phyloP scores from a whole-genome alignment of 257 asterid genomes.

The Perilla frutescens region DNA sequence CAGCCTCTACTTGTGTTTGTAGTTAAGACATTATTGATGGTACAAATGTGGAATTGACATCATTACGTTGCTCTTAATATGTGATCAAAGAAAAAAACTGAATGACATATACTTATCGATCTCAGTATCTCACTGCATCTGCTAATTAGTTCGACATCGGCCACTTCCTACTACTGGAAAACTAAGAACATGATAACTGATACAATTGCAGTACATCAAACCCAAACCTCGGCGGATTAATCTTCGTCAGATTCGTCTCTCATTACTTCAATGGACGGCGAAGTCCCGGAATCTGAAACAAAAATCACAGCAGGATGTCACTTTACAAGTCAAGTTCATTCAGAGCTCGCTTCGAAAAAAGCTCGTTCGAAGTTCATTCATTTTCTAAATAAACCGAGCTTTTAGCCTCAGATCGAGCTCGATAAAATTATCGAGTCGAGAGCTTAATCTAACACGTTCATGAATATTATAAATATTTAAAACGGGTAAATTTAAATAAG shows the following conservation, averaged over 20 bases:
- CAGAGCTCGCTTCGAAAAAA: no score
- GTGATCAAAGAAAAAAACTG: neutral
- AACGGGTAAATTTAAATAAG: no score
- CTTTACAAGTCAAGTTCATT: no score
- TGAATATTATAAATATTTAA: no score
- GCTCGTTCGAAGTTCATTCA: no score
- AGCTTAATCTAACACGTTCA: no score
- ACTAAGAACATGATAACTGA: neutral
- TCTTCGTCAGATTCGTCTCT: no score
- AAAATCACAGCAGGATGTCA: constrained; percentile 3
- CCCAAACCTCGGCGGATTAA: neutral
- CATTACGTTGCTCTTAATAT: neutral
- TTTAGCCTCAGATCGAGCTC: no score
- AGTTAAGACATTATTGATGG: neutral
- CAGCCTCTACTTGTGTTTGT: no score
- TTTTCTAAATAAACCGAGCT: neutral
- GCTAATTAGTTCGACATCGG: neutral
- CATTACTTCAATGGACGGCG: constrained; percentile 32
- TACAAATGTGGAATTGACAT: neutral
- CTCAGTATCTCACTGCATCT: neutral
- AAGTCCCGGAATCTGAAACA: constrained; percentile 59
- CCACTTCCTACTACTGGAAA: neutral
- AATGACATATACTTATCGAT: neutral
- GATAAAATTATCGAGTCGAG: no score
- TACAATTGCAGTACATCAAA: constrained; percentile 12